Percentiles rank a stretch among this genome's conserved stretches.
Conservation (phyloP, 2,329 filamentous ascomycete genomes). For the Scortechinia acanthostroma region DNA sequence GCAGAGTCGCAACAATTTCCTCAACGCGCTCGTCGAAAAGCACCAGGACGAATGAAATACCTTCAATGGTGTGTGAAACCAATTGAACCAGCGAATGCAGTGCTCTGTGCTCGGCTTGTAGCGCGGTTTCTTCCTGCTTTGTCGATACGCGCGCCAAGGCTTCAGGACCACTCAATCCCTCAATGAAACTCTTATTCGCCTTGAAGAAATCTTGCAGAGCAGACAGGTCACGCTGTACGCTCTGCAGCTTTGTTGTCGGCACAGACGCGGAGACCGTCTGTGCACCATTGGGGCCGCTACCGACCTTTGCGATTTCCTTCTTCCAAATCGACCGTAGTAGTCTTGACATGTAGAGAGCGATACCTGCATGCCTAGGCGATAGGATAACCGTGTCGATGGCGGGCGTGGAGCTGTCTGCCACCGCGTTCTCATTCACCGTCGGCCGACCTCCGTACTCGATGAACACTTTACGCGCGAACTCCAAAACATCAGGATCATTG, state of each 20-base stretch:
- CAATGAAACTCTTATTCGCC: slow-evolving; percentile 78
- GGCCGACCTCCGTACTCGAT: slow-evolving; percentile 27
- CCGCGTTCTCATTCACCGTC: neutral
- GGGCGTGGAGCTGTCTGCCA: neutral
- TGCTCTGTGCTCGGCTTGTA: slow-evolving; percentile 90
- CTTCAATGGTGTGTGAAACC: slow-evolving; percentile 86
- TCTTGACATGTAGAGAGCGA: slow-evolving; percentile 56
- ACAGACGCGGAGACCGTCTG: slow-evolving; percentile 41
- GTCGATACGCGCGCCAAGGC: slow-evolving; percentile 74
- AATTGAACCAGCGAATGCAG: slow-evolving; percentile 79
- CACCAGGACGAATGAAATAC: slow-evolving; percentile 90
- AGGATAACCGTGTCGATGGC: slow-evolving; percentile 46
- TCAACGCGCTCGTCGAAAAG: slow-evolving; percentile 88
- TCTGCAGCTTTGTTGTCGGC: slow-evolving; percentile 41
- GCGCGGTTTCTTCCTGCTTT: slow-evolving; percentile 82
- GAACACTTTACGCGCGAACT: slow-evolving; percentile 82
- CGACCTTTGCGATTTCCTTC: slow-evolving; percentile 31
- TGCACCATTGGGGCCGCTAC: slow-evolving; percentile 30
- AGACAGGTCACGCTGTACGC: slow-evolving; percentile 31
- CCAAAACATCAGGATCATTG: slow-evolving; percentile 77
- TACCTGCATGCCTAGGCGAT: slow-evolving; percentile 59
- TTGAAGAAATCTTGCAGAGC: slow-evolving; percentile 60
- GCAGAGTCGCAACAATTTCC: slow-evolving; percentile 75
- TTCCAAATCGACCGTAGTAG: slow-evolving; percentile 63
- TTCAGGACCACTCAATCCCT: slow-evolving; percentile 87